Conservation (phyloP, 257 asterid species). For the Jaltomata sinuosa region DNA sequence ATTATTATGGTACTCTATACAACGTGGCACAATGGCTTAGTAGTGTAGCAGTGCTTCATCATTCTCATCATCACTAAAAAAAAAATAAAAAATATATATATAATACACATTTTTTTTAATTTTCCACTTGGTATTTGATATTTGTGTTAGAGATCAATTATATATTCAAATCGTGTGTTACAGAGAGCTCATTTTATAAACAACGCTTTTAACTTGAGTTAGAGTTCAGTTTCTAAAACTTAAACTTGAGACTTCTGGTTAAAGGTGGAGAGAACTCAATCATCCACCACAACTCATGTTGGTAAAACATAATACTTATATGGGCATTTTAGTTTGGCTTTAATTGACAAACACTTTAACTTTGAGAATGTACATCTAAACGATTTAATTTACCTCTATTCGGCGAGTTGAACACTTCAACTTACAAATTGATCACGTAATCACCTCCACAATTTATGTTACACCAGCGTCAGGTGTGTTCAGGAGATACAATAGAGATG, state of each 20-base stretch:
- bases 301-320: too few species aligned
- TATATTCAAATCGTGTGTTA: too few species aligned
- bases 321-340: too few species aligned
- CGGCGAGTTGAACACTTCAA: not conserved
- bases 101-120: not conserved
- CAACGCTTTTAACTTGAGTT: too few species aligned
- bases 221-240: too few species aligned
- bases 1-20: not conserved
- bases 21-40: not conserved
- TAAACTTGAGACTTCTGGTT: too few species aligned
- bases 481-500: too few species aligned
- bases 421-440: not conserved
- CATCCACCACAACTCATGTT: too few species aligned
- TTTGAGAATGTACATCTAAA: not conserved
- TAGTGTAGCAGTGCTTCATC: not conserved
- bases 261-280: too few species aligned
- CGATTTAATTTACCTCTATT: not conserved
- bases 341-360: not conserved
- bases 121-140: too few species aligned
- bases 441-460: not conserved
- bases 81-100: not conserved
- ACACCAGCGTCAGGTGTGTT: accelerated
- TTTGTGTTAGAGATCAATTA: too few species aligned
- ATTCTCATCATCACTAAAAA: not conserved
- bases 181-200: too few species aligned